Evolutionary conservation across 1,284 basidiomycete genomes (phyloP).

Genomic region (Phlebopus sp.): DNA sequence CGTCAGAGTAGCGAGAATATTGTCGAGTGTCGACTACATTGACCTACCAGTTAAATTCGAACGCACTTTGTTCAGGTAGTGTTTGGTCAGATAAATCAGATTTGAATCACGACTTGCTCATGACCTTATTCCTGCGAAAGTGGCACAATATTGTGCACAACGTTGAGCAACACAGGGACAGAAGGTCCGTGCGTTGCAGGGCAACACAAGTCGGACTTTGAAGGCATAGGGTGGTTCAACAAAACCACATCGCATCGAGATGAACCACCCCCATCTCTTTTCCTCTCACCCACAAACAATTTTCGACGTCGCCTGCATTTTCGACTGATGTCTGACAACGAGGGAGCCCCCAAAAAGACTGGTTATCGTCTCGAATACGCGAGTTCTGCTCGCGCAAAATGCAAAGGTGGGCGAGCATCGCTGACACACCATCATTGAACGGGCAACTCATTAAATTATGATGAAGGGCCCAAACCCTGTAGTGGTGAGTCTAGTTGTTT

Average conservation of each 20-base stretch:
- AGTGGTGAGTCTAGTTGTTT: constrained; percentile 37
- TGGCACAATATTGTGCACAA: constrained; percentile 14
- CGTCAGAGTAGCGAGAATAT: neutral
- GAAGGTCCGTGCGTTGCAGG: constrained; percentile 35
- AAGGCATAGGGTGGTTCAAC: constrained; percentile 37
- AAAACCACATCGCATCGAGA: constrained; percentile 40
- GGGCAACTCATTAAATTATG: constrained; percentile 16
- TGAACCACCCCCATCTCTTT: constrained; percentile 34
- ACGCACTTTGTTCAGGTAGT: constrained; percentile 9
- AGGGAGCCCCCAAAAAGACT: constrained; percentile 43
- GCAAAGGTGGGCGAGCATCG: constrained; percentile 63
- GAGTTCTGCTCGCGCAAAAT: constrained; percentile 64
- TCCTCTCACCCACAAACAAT: constrained; percentile 23
- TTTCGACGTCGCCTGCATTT: constrained; percentile 16
- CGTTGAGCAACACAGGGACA: constrained; percentile 26
- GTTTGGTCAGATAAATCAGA: constrained; percentile 34
- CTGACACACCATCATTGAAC: constrained; percentile 20
- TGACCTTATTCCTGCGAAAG: constrained; percentile 10
- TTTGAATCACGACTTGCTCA: constrained; percentile 11
- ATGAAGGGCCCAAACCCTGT: constrained; percentile 78
- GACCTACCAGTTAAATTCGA: neutral
- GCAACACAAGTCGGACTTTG: constrained; percentile 34
- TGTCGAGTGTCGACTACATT: neutral
- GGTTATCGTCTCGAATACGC: constrained; percentile 83
- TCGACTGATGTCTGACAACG: constrained; percentile 55